Evolutionary conservation across 805 yeast species (phyloP), one percentile per base, ranked within the genome.

Genomic region (Vanderwaltozyma polyspora): DNA sequence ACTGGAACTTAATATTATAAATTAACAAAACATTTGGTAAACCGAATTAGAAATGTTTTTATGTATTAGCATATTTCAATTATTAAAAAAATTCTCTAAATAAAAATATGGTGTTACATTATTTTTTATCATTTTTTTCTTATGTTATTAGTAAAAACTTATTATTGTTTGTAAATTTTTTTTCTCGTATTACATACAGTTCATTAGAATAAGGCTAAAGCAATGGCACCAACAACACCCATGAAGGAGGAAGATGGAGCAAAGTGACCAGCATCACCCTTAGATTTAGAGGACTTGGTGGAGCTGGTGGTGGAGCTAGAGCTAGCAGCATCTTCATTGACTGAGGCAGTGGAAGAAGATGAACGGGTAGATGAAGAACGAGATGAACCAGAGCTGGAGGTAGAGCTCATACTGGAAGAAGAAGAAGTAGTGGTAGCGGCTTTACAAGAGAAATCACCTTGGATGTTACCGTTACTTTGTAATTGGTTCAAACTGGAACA

Each of bases 371-470:
- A 39, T 19, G 53, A 39, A 18, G 47, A 29, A 26, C 60, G 30
- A 32, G 62, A 36, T 34, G 60, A 35, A 16, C 52, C 28, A 16
- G 48, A 23, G 28, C 59, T 32, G 23, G 61, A 44, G 18, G 63
- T 39, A 14, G 57, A 40, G 28, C 59, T 41, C 39, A 58, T n/a
- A 45, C 29, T 59, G 51, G 38, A 63, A 56, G 23, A 21, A 26
- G 78, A 64, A 36, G 75, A 62, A 22, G 74, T 60, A 16, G 66
- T 52, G 32, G 72, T 58, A 45, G 76, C 77, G 62, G 77, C 81
- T 49, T 70, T 69, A 68, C 93, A 82, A 52, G 63, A 70, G 69
- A 75, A 87, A 69, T 84, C 85, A 74, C 98, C 98, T 67, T 78
- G 85, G 63, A 91, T 77, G 59, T 72, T 82, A 64, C 94, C 93